phyloP scores from a whole-genome alignment of 139 green algal species.

The Chlorella sorokiniana region DNA sequence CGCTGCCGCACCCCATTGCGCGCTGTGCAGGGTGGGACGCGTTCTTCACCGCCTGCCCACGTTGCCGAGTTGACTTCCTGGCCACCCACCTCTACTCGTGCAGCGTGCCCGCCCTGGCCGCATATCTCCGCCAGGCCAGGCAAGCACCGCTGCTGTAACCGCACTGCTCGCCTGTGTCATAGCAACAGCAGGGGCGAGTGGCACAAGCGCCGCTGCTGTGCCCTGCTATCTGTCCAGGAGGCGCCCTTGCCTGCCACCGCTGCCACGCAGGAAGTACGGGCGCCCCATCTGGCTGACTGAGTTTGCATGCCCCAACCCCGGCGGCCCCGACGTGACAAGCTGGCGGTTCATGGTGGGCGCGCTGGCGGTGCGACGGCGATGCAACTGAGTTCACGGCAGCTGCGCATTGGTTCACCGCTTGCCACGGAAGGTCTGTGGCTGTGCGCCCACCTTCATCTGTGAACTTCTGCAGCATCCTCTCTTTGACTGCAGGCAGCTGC shows the following conservation, averaged over 20 bases:
- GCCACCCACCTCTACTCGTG: slow-evolving; percentile 32
- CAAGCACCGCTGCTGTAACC: neutral
- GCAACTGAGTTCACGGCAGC: neutral
- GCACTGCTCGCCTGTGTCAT: neutral
- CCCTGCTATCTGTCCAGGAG: neutral
- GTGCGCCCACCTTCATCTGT: neutral
- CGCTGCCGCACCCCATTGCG: neutral
- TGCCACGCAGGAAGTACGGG: slow-evolving; percentile 26
- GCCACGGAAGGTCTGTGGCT: neutral
- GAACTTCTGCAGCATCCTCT: neutral
- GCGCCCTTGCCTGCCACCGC: neutral
- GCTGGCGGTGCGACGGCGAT: neutral
- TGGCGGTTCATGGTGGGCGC: slow-evolving; percentile 1
- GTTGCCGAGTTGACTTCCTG: slow-evolving; percentile 39
- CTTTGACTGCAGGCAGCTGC: neutral
- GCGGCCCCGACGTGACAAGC: neutral
- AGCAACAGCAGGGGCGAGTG: neutral
- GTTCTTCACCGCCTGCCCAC: slow-evolving; percentile 32
- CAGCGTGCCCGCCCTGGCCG: neutral
- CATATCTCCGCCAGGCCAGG: slow-evolving; percentile 20
- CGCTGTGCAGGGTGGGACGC: slow-evolving; percentile 21
- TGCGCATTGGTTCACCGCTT: neutral
- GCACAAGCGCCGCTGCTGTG: neutral
- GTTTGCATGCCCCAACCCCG: slow-evolving; percentile 37
- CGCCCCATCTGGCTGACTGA: slow-evolving; percentile 41